Conservation (phyloP, 2,329 filamentous ascomycete species). For the Leptographium procerum region DNA sequence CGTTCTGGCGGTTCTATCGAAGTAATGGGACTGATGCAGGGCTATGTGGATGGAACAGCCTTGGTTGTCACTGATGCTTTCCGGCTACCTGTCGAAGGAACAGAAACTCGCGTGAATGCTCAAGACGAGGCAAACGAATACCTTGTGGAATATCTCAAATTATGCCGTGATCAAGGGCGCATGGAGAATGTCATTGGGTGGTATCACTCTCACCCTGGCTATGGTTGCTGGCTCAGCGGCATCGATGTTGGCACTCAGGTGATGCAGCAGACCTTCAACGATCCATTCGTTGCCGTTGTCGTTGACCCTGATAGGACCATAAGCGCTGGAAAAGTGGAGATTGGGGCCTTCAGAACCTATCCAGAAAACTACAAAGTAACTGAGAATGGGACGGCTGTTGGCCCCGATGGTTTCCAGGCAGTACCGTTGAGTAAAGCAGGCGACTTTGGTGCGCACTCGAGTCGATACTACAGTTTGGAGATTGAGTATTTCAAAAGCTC, state of each 20-base stretch:
- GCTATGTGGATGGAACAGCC: conserved; percentile 73
- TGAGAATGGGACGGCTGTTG: conserved; percentile 14
- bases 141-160: conserved; percentile 73
- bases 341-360: conserved; percentile 90
- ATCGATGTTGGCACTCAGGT: conserved; percentile 88
- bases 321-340: conserved; percentile 89
- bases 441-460: conserved; percentile 88
- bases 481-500: conserved; percentile 92
- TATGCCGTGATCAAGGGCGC: conserved; percentile 63
- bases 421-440: conserved; percentile 90
- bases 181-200: conserved; percentile 91
- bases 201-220: conserved; percentile 97
- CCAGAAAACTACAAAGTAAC: conserved; percentile 57
- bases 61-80: conserved; percentile 94
- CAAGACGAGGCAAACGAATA: conserved; percentile 96
- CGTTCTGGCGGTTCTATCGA: conserved; percentile 87
- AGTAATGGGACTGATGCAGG: conserved; percentile 97
- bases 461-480: conserved; percentile 81
- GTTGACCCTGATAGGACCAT: conserved; percentile 95
- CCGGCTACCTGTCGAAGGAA: conserved; percentile 87
- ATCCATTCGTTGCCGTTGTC: conserved; percentile 91
- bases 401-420: conserved; percentile 52
- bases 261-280: conserved; percentile 73
- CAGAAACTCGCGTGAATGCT: conserved; percentile 95
- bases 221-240: conserved; percentile 94